Percentiles rank a stretch among this genome's conserved stretches.
Evolutionary conservation across 148 eudicot species (phyloP).

Genomic region (Euryodendron excelsum): DNA sequence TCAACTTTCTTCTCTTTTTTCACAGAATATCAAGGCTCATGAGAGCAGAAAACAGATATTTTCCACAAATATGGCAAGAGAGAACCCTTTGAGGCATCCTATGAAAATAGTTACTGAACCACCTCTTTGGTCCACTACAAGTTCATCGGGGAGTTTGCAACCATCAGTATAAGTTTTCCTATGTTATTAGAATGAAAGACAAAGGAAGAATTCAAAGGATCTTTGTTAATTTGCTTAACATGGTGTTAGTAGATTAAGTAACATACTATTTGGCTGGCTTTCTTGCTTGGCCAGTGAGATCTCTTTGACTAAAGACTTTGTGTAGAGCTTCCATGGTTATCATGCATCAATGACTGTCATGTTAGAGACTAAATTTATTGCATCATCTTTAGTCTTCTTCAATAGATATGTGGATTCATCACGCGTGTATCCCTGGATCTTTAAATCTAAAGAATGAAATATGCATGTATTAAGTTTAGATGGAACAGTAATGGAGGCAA

Average conservation of each 20-base stretch:
- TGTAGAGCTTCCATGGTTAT: background rate
- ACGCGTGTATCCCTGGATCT: background rate
- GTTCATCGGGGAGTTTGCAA: conserved; percentile 43
- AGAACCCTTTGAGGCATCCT: conserved; percentile 57
- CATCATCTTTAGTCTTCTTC: background rate
- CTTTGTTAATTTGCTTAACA: background rate
- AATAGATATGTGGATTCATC: background rate
- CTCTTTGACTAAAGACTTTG: no score
- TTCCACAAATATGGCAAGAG: conserved; percentile 61
- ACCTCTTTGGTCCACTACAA: conserved; percentile 72
- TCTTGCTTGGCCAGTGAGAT: background rate
- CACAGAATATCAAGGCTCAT: conserved; percentile 80
- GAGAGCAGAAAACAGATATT: conserved; percentile 76
- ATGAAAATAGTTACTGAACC: conserved; percentile 51
- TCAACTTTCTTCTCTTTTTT: background rate
- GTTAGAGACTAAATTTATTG: background rate
- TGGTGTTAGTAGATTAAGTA: background rate
- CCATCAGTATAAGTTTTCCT: conserved; percentile 37
- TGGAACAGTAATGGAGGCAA: background rate
- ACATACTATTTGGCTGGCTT: background rate
- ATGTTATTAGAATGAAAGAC: background rate
- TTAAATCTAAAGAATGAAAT: background rate
- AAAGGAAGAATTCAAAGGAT: background rate
- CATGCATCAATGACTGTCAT: background rate
- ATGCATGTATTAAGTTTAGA: background rate